Evolutionary conservation across 352 stramenopile species (phyloP).

Genomic region (Globisporangium camurandrum): DNA sequence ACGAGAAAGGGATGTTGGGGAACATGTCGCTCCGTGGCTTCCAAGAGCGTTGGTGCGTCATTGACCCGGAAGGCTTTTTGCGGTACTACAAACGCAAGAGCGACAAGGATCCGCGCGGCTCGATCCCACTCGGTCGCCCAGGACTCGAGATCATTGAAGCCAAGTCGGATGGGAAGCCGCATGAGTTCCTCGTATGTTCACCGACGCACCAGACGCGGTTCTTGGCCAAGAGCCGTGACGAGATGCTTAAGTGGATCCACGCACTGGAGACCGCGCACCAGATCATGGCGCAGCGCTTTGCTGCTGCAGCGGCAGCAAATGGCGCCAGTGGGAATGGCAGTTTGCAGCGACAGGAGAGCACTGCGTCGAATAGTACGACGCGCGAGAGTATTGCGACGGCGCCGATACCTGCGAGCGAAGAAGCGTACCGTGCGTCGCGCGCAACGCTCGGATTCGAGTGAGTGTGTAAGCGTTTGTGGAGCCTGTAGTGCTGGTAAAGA

Average conservation of each 20-base stretch:
- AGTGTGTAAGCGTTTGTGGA: too few relatives aligned
- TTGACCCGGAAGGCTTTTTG: constrained; percentile 55
- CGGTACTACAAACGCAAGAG: constrained; percentile 77
- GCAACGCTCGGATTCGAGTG: constrained; percentile 72
- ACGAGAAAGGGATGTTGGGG: constrained; percentile 67
- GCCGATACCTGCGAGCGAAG: constrained; percentile 9
- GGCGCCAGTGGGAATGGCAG: constrained; percentile 6
- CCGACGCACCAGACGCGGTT: constrained; percentile 70
- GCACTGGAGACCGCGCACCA: constrained; percentile 42
- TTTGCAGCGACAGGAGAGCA: constrained; percentile 19
- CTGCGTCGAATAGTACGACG: constrained; percentile 13
- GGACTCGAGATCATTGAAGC: constrained; percentile 66
- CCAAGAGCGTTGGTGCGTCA: constrained; percentile 64
- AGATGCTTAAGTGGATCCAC: constrained; percentile 70
- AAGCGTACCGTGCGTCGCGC: constrained; percentile 32
- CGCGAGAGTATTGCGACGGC: neutral
- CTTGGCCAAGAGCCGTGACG: constrained; percentile 53
- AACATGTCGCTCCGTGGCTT: constrained; percentile 75
- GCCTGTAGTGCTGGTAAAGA: too few relatives aligned
- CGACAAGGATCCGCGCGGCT: constrained; percentile 63
- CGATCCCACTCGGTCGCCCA: constrained; percentile 55
- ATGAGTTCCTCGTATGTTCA: constrained; percentile 75
- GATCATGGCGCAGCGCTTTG: constrained; percentile 34
- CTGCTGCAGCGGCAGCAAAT: constrained; percentile 21
- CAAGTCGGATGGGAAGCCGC: constrained; percentile 56